These are phyloP conservation scores for Suillus alpinus DNA, from an alignment of 768 basidiomycete genomes.

Conservation along the genomic window DNA sequence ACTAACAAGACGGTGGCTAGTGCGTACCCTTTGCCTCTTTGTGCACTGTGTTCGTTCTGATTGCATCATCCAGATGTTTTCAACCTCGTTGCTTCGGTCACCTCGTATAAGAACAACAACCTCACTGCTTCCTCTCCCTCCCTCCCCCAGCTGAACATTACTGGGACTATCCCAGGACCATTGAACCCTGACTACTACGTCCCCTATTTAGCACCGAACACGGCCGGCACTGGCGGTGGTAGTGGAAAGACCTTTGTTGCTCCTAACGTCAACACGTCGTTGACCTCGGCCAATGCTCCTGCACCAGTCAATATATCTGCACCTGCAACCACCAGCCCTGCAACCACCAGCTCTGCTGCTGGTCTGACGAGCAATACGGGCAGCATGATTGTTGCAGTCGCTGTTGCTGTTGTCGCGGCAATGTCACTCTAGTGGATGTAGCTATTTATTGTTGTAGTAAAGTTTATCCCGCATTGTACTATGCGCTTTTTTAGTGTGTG, in stretches of 20 bases:
- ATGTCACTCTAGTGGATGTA: neutral
- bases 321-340: neutral
- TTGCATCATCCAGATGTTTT: slow-evolving; percentile 45
- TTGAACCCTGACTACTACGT: slow-evolving; percentile 39
- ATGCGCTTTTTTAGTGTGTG: neutral
- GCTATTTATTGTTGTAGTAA: neutral
- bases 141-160: slow-evolving; percentile 39
- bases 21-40: neutral
- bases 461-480: neutral
- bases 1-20: slow-evolving; percentile 42
- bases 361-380: neutral
- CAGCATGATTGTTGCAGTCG: neutral
- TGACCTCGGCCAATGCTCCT: slow-evolving; percentile 35
- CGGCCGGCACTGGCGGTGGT: slow-evolving; percentile 37
- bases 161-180: slow-evolving; percentile 41
- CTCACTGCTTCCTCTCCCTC: slow-evolving; percentile 22
- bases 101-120: slow-evolving; percentile 43
- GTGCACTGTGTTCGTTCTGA: neutral
- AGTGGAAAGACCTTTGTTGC: slow-evolving; percentile 40
- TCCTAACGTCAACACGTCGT: slow-evolving; percentile 28
- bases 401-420: neutral
- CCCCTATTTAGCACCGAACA: slow-evolving; percentile 45
- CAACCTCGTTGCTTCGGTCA: slow-evolving; percentile 44
- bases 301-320: slow-evolving; percentile 41
- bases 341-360: neutral